phyloP scores from a whole-genome alignment of 441 rosid genomes.

The Pelargonium fulgidum region DNA sequence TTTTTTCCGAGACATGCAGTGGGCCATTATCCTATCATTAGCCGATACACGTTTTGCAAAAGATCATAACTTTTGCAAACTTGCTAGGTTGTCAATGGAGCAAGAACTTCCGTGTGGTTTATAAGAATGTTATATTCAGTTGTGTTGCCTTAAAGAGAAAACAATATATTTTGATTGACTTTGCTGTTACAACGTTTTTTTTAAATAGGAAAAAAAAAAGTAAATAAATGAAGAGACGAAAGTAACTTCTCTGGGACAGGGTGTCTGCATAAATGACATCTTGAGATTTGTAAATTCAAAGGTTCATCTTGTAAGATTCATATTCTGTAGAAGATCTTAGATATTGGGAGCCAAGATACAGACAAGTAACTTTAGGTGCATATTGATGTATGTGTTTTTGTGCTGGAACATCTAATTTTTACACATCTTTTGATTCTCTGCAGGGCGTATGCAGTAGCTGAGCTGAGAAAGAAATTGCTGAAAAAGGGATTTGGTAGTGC shows the following conservation, averaged over 20 bases:
- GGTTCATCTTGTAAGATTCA: neutral
- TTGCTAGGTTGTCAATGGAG: too few relatives aligned
- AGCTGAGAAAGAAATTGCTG: slow-evolving; percentile 63
- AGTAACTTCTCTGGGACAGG: neutral
- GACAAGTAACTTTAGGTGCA: neutral
- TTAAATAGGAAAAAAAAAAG: neutral
- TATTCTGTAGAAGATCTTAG: neutral
- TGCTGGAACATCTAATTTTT: neutral
- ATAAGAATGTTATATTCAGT: too few relatives aligned
- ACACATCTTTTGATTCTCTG: slow-evolving; percentile 16
- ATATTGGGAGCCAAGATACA: neutral
- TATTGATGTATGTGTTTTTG: neutral
- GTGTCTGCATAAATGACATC: neutral
- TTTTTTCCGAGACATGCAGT: too few relatives aligned
- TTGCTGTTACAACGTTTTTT: neutral
- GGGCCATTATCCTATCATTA: too few relatives aligned
- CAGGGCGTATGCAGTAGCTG: slow-evolving; percentile 62
- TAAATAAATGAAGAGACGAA: too few relatives aligned
- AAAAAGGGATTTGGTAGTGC: slow-evolving; percentile 48
- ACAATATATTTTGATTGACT: neutral
- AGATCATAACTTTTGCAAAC: too few relatives aligned
- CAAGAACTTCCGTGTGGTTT: too few relatives aligned
- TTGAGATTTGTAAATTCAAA: neutral
- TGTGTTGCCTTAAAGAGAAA: too few relatives aligned
- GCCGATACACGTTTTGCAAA: too few relatives aligned